These are phyloP conservation scores for Lasiodiplodia theobromae DNA, from an alignment of 2,329 filamentous ascomycete genomes.

Conservation along the genomic window DNA sequence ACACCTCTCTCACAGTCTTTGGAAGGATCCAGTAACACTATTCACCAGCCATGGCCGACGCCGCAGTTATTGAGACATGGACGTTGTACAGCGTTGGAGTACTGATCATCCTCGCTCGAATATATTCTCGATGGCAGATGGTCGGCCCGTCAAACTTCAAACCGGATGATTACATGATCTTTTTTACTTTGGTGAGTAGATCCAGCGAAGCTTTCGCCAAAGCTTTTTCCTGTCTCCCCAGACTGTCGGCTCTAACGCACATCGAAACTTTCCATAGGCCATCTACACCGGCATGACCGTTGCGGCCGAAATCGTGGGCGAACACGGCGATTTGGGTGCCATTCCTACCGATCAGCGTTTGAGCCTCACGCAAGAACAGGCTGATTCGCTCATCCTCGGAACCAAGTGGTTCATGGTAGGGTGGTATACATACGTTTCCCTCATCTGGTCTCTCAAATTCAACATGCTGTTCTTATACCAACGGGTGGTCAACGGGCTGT, in stretches of 20 bases:
- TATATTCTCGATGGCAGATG: constrained; percentile 44
- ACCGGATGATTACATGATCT: constrained; percentile 46
- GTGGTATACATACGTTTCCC: constrained; percentile 43
- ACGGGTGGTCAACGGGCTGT: constrained; percentile 46
- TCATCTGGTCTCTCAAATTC: constrained; percentile 52
- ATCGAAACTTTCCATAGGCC: background rate
- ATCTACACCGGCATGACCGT: constrained; percentile 36
- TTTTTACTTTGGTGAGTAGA: constrained; percentile 39
- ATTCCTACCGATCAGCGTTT: constrained; percentile 44
- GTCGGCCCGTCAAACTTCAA: constrained; percentile 44
- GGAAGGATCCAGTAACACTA: too few relatives aligned
- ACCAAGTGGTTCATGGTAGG: constrained; percentile 49
- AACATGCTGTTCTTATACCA: constrained; percentile 53
- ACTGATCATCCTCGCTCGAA: constrained; percentile 41
- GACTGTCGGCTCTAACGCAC: too few relatives aligned
- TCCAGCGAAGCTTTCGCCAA: background rate
- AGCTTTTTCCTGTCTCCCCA: too few relatives aligned
- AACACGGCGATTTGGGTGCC: constrained; percentile 40
- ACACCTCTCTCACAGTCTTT: too few relatives aligned
- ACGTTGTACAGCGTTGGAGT: constrained; percentile 45
- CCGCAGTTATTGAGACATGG: constrained; percentile 44
- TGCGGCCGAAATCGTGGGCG: constrained; percentile 39
- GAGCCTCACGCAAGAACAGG: constrained; percentile 40
- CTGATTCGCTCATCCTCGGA: constrained; percentile 40
- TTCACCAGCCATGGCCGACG: background rate